Evolutionary conservation across 108 stramenopile genomes (phyloP).

Genomic region (Cyclotella kingstonii): DNA sequence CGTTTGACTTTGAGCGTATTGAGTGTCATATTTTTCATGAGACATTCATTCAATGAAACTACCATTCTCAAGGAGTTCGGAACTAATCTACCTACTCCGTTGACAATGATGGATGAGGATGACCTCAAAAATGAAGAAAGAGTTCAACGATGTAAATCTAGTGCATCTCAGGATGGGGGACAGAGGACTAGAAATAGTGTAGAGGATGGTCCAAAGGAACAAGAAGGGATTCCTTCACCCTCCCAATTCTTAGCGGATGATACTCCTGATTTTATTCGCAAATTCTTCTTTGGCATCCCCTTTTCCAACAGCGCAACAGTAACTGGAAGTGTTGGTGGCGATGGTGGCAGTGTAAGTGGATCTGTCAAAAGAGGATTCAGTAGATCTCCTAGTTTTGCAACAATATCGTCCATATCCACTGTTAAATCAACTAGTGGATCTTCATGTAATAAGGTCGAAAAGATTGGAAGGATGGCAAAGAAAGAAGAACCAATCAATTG

Average conservation of each 20-base stretch:
- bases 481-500: not conserved
- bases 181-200: not conserved
- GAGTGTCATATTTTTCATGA: not conserved
- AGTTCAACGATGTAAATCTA: not conserved
- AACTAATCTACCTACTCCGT: constrained; percentile 44
- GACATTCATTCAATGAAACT: too few species aligned
- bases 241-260: constrained; percentile 34
- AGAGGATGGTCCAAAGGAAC: not conserved
- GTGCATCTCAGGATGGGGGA: not conserved
- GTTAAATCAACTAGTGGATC: constrained; percentile 10
- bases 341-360: not conserved
- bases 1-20: not conserved
- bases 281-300: constrained; percentile 35
- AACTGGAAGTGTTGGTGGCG: not conserved
- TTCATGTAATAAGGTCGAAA: too few species aligned
- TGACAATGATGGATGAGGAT: constrained; percentile 28
- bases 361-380: not conserved
- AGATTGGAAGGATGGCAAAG: not conserved
- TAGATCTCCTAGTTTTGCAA: constrained; percentile 14
- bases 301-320: not conserved
- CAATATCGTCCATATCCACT: constrained; percentile 19
- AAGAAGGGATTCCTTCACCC: constrained; percentile 5
- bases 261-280: constrained; percentile 35
- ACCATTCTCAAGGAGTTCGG: constrained; percentile 30
- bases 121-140: constrained; percentile 12